Evolutionary conservation across 148 eudicot species (phyloP).

Genomic region (Rhododendron kiyosumense): DNA sequence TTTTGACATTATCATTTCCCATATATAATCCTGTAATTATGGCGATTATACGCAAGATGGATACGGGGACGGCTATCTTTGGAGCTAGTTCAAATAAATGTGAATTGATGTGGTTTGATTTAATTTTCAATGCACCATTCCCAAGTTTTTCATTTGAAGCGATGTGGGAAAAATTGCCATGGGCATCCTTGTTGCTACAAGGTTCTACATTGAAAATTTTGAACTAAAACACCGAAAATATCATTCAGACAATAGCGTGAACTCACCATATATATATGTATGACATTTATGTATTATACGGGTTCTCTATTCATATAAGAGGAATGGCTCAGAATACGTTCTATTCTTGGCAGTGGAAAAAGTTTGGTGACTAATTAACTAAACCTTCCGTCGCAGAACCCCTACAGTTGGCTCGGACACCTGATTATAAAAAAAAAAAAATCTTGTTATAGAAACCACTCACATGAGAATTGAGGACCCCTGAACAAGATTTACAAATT

Average conservation of each 20-base stretch:
- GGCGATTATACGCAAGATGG: neutral
- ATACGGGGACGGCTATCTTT: neutral
- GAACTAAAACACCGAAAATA: too few species aligned
- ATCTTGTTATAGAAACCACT: neutral
- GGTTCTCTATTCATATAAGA: neutral
- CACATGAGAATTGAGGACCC: neutral
- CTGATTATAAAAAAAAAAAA: too few species aligned
- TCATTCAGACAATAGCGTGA: too few species aligned
- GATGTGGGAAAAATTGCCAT: too few species aligned
- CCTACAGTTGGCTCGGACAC: too few species aligned
- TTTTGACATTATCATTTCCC: too few species aligned
- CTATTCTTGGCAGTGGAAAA: neutral
- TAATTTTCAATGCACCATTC: too few species aligned
- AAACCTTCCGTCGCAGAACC: neutral
- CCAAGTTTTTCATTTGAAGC: too few species aligned
- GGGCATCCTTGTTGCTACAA: too few species aligned
- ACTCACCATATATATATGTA: too few species aligned
- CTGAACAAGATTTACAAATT: neutral
- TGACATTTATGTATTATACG: too few species aligned
- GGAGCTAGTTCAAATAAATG: neutral
- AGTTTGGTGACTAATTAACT: neutral
- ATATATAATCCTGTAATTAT: neutral
- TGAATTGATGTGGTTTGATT: neutral
- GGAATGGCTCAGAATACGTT: neutral
- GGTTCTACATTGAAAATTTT: too few species aligned